Evolutionary conservation across 2,329 filamentous ascomycete species (phyloP), one percentile per base, ranked within the genome.

Genomic region (Talaromyces albobiverticillius): DNA sequence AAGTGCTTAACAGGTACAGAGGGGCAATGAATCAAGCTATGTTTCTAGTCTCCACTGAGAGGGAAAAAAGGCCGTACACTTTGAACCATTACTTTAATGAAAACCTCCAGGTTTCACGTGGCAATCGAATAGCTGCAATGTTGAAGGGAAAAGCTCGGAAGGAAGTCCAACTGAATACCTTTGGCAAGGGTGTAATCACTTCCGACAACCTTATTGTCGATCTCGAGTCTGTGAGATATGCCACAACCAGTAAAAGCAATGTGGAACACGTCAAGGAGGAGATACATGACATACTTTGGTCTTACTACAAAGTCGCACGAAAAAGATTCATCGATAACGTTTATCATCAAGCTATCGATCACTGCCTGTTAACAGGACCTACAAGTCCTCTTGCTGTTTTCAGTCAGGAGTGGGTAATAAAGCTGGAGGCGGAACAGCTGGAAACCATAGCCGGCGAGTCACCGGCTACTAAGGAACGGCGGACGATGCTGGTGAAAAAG

Each of bases 321-420:
- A 81, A 81, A 62, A 78, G 84, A 0, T 87, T 89, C 53, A 76
- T 87, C 2, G 86, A 89, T 59, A 79, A 75, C 4, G 66, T 90
- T 2, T 83, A 76, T 62, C 77, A 79, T 57, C 84, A 88, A 58
- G 82, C 77, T 0, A 70, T 82, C 2, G 77, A 81, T 43, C 69
- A 84, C 60, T 75, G 75, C 54, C 72, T 89, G 0, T 67, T 87
- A 0, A 52, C 29, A 45, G 40, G 49, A 8, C 41, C 49, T 23
- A 22, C 8, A 14, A 52, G 49, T 45, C 49, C 40, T 43, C 49
- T 52, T 22, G 40, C 49, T 23, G 67, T 82, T 0, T 78, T 89
- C 41, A 78, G 73, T 0, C 73, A 82, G 0, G 64, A 74, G 0
- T 79, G 80, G 38, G 74, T 87, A 0, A 67, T 78, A 16, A 57